Base-by-base conservation (phyloP, 768 basidiomycete species). In the Lyophyllum shimeji region DNA sequence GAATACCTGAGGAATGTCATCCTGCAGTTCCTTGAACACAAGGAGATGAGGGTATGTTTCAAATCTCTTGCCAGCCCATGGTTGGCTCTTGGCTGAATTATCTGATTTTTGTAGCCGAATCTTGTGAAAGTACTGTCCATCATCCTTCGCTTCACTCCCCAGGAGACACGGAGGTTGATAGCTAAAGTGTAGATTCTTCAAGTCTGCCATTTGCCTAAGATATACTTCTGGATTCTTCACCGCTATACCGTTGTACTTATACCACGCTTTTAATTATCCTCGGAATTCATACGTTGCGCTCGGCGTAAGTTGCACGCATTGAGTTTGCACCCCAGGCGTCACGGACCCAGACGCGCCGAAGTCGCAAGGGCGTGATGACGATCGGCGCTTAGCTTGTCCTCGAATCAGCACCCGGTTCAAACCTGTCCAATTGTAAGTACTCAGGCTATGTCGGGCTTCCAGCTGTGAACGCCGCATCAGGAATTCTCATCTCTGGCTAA, bases 1-100 rank as follows among this genome's bases (percentile, higher is more conserved):
- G 97, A 98, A 73, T 99, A 99, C 71, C 71, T 99, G 45, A 81
- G 97, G 55, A 98, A 98, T 69, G 90, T 98, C 29, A 93, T 98
- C 54, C 70, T 99, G 45, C 97, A 98, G 69, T 99, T 99, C 75
- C 77, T 99, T 48, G 97, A 99, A 68, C 92, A 98, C 74, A 95
- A 96, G 69, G 95, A 98, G 70, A 98, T 98, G 95, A 82, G 97
- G 74, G 95, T 95, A 66, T 68, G 92, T 76, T 20, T 39, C 3
- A 23, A 9, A 42, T n/a, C 17, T 11, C 37, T 23, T 34, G 25
- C 37, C 45, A n/a, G 29, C 29, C 47, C 2, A n/a, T 18, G 40
- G 15, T 40, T 18, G 46, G 31, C 24, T 12, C 13, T 24, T 7
- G 17, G 4, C 25, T 39, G 45, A 17, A 40, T 20, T 17, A 18